Conservation (phyloP, 352 stramenopile genomes). For the Phytophthora colocasiae region DNA sequence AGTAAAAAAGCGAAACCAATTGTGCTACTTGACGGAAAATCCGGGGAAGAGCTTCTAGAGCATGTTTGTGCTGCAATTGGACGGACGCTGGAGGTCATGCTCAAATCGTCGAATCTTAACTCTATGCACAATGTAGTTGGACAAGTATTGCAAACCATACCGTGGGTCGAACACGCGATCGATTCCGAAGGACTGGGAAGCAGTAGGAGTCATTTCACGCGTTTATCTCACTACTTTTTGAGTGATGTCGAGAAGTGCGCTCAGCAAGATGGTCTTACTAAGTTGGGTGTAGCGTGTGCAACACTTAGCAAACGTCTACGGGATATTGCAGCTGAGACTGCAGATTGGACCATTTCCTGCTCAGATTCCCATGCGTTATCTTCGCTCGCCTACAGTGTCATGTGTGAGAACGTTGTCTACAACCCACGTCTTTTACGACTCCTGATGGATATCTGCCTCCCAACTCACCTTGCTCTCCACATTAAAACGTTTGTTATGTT, state of each 20-base stretch:
- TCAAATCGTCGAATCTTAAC: constrained; percentile 14
- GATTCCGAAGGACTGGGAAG: constrained; percentile 1
- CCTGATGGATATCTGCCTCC: constrained; percentile 52
- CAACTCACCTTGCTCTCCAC: constrained; percentile 27
- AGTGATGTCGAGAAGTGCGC: constrained; percentile 42
- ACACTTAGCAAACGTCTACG: constrained; percentile 52
- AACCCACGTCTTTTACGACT: constrained; percentile 61
- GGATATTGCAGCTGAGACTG: constrained; percentile 30
- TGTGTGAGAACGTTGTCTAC: constrained; percentile 78
- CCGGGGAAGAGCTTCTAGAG: constrained; percentile 49
- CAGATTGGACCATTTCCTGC: constrained; percentile 3
- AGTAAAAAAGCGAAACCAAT: constrained; percentile 36
- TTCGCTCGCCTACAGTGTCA: constrained; percentile 45
- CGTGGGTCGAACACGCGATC: constrained; percentile 9
- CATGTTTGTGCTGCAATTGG: constrained; percentile 50
- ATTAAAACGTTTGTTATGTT: constrained; percentile 39
- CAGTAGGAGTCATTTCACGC: constrained; percentile 29
- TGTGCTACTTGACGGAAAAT: constrained; percentile 49
- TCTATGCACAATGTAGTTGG: constrained; percentile 31
- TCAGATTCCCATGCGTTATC: constrained; percentile 28
- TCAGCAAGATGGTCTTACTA: constrained; percentile 44
- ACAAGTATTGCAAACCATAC: constrained; percentile 13
- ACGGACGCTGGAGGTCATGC: constrained; percentile 36
- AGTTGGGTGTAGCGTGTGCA: constrained; percentile 49
- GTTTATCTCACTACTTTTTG: constrained; percentile 45